These are phyloP conservation scores for Fagopyrum homotropicum DNA, from an alignment of 148 eudicot genomes.

Conservation along the genomic window DNA sequence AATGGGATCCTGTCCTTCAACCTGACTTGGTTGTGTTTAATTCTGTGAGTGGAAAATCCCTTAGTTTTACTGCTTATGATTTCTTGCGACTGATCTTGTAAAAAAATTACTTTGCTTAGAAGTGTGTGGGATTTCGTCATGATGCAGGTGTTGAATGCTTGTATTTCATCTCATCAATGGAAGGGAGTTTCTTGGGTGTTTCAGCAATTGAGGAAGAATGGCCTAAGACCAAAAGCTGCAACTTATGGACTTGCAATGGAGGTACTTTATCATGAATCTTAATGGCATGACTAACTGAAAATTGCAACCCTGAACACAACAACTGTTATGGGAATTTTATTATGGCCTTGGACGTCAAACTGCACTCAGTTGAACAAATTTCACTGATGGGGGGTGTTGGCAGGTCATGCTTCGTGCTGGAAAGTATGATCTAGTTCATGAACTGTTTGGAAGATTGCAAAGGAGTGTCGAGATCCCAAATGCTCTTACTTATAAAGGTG, in stretches of 20 bases:
- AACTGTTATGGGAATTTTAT: not conserved
- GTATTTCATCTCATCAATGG: constrained; percentile 77
- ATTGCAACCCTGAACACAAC: not conserved
- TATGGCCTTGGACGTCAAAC: not conserved
- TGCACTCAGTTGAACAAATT: not conserved
- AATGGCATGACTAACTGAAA: too few species aligned
- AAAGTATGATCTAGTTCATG: constrained; percentile 72
- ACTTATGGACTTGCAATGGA: constrained; percentile 99
- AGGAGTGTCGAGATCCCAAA: constrained; percentile 73
- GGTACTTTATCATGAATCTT: constrained; percentile 32
- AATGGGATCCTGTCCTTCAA: constrained; percentile 79
- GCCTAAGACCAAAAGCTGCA: constrained; percentile 68
- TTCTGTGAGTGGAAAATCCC: constrained; percentile 57
- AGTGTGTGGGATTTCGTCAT: not conserved
- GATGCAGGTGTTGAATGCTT: constrained; percentile 77
- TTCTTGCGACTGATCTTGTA: not conserved
- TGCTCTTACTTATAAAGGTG: constrained; percentile 81
- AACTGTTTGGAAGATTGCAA: constrained; percentile 63
- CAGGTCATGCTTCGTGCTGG: constrained; percentile 85
- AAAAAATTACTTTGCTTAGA: constrained; percentile 4
- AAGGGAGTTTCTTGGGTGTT: constrained; percentile 97
- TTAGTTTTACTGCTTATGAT: not conserved
- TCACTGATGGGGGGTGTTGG: constrained; percentile 10
- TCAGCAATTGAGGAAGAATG: constrained; percentile 63
- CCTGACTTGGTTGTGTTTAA: constrained; percentile 80